Percentiles rank a stretch among this genome's conserved stretches.
These are phyloP conservation scores for Diaporthe australafricana DNA, from an alignment of 2,329 filamentous ascomycete species.

Conservation along the genomic window DNA sequence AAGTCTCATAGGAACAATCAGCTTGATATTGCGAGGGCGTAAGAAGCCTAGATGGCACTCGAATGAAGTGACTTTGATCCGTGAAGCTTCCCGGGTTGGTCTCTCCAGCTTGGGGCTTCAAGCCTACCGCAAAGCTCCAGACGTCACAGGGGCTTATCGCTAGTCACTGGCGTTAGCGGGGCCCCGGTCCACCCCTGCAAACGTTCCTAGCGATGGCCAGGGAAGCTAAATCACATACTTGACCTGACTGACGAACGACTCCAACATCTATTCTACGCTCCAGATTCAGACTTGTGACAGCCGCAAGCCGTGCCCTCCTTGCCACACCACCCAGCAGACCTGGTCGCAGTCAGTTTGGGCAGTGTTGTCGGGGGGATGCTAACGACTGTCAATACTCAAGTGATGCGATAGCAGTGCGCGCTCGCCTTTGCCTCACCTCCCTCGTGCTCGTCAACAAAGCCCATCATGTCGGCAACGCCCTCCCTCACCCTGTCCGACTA, in stretches of 20 bases:
- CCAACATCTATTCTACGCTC: neutral
- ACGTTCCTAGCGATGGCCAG: neutral
- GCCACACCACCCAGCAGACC: constrained; percentile 10
- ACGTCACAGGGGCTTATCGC: constrained; percentile 25
- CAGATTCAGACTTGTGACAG: neutral
- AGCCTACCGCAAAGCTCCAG: neutral
- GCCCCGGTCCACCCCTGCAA: neutral
- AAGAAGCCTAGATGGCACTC: neutral
- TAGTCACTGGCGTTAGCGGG: neutral
- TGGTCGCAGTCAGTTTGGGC: constrained; percentile 24
- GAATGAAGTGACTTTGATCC: neutral
- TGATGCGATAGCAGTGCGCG: constrained; percentile 19
- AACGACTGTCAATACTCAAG: neutral
- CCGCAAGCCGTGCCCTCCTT: constrained; percentile 11
- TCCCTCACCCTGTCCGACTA: constrained; percentile 83
- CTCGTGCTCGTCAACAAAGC: neutral
- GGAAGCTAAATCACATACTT: neutral
- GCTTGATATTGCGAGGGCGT: neutral
- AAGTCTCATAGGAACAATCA: neutral
- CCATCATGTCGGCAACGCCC: constrained; percentile 57
- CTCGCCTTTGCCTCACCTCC: neutral
- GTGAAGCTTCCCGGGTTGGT: neutral
- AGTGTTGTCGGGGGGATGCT: neutral
- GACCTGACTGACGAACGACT: neutral
- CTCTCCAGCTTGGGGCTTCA: neutral